These are phyloP conservation scores for Haplosporangium gracile DNA, from an alignment of 192 early-diverging fungal species.

Conservation along the genomic window DNA sequence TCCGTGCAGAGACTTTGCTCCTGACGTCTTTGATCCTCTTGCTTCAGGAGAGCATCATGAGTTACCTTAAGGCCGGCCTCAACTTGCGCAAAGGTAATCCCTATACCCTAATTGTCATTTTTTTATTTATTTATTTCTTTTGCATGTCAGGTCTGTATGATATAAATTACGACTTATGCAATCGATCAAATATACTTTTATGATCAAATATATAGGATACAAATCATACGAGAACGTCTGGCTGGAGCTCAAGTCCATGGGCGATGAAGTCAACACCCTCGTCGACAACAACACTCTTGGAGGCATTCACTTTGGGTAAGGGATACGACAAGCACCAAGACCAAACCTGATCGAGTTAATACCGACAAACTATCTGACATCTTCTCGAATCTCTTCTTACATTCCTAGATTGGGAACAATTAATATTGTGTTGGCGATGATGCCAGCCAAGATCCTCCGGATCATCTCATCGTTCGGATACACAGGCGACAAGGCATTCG, in stretches of 20 bases:
- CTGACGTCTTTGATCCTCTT: conserved; percentile 63
- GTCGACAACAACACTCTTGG: conserved; percentile 67
- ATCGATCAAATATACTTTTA: neutral
- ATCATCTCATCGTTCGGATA: conserved; percentile 68
- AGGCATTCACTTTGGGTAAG: conserved; percentile 69
- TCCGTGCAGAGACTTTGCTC: conserved; percentile 65
- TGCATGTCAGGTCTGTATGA: too few species aligned
- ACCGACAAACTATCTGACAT: too few species aligned
- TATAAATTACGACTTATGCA: neutral
- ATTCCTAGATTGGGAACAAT: conserved; percentile 48
- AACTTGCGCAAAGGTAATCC: conserved; percentile 66
- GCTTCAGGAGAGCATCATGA: conserved; percentile 62
- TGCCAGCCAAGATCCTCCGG: conserved; percentile 63
- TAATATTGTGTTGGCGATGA: conserved; percentile 60
- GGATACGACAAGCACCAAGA: neutral
- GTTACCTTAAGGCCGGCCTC: conserved; percentile 67
- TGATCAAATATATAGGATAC: conserved; percentile 46
- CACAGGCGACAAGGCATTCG: conserved; percentile 66
- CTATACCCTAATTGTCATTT: too few species aligned
- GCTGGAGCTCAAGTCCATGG: conserved; percentile 65
- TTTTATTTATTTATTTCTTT: neutral
- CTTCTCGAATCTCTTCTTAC: too few species aligned
- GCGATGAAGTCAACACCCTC: conserved; percentile 40
- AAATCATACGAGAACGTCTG: conserved; percentile 65
- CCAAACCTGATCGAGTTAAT: too few species aligned